Percentiles rank a stretch among this genome's conserved stretches.
Conservation (phyloP, 306 rosid genomes). For the Hippophae tibetana region DNA sequence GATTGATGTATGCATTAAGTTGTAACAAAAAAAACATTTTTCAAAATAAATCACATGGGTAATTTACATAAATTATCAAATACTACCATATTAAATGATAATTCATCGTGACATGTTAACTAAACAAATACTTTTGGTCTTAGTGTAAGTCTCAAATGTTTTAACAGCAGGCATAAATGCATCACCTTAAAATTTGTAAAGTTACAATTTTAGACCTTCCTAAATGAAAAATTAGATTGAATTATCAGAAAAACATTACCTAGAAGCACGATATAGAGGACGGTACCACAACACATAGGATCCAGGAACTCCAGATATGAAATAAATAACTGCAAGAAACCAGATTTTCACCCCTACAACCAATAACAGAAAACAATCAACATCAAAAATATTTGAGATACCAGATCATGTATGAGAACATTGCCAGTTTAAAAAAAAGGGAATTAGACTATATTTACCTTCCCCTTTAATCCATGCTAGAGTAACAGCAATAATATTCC, state of each 20-base stretch:
- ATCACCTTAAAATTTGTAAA: neutral
- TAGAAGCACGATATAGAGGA: constrained; percentile 79
- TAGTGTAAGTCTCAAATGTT: too few species aligned
- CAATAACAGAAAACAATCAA: constrained; percentile 18
- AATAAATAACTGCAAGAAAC: constrained; percentile 89
- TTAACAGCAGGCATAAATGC: too few species aligned
- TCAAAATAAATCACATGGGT: too few species aligned
- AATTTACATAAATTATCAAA: too few species aligned
- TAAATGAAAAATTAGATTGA: neutral
- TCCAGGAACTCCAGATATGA: constrained; percentile 91
- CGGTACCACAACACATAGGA: constrained; percentile 91
- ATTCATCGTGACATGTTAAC: too few species aligned
- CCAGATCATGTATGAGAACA: constrained; percentile 14
- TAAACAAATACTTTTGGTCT: too few species aligned
- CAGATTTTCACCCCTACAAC: constrained; percentile 78
- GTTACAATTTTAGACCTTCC: neutral
- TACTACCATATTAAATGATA: too few species aligned
- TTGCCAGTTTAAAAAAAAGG: constrained; percentile 1
- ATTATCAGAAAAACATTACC: constrained; percentile 37
- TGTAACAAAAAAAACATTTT: too few species aligned
- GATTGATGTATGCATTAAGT: too few species aligned
- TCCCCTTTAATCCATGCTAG: constrained; percentile 97
- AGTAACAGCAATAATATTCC: constrained; percentile 81
- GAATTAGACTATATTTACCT: constrained; percentile 33
- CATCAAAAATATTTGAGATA: constrained; percentile 13